A percentile compares a stretch with the other conserved stretches of the same genome.
phyloP scores from a whole-genome alignment of 139 green algal species.

The Coelastrella sp. region DNA sequence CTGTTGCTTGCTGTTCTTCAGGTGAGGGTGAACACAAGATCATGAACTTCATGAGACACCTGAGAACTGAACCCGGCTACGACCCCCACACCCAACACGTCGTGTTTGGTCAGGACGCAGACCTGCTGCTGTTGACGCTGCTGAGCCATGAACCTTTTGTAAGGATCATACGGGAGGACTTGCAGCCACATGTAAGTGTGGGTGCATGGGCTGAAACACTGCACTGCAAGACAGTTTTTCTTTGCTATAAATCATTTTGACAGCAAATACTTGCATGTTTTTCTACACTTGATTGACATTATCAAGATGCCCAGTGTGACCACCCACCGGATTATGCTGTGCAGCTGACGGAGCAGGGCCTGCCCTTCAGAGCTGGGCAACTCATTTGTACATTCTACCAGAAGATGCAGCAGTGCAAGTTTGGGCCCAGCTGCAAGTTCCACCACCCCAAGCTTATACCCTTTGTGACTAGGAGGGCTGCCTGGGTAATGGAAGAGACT shows the following conservation, averaged over 20 bases:
- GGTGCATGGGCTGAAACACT: too few relatives aligned
- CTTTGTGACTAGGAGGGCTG: not conserved
- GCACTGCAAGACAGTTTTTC: not conserved
- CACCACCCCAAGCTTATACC: constrained; percentile 85
- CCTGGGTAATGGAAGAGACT: not conserved
- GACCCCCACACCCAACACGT: constrained; percentile 79
- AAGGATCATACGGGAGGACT: constrained; percentile 62
- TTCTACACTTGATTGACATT: too few relatives aligned
- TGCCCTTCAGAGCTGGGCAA: constrained; percentile 79
- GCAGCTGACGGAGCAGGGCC: constrained; percentile 67
- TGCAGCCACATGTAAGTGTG: not conserved
- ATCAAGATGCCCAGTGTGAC: constrained; percentile 71
- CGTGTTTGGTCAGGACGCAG: constrained; percentile 89
- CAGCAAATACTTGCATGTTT: not conserved
- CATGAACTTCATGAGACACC: constrained; percentile 91
- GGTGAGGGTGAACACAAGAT: constrained; percentile 65
- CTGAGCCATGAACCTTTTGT: constrained; percentile 93
- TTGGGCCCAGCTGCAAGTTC: constrained; percentile 93
- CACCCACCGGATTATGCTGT: constrained; percentile 83
- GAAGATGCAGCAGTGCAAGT: constrained; percentile 91
- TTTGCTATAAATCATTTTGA: not conserved
- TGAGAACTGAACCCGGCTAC: constrained; percentile 53
- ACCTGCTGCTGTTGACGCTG: constrained; percentile 93
- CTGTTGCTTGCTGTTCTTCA: not conserved
- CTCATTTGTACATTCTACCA: constrained; percentile 89